phyloP scores from a whole-genome alignment of 192 early-diverging fungal genomes.

The Dispira simplex region DNA sequence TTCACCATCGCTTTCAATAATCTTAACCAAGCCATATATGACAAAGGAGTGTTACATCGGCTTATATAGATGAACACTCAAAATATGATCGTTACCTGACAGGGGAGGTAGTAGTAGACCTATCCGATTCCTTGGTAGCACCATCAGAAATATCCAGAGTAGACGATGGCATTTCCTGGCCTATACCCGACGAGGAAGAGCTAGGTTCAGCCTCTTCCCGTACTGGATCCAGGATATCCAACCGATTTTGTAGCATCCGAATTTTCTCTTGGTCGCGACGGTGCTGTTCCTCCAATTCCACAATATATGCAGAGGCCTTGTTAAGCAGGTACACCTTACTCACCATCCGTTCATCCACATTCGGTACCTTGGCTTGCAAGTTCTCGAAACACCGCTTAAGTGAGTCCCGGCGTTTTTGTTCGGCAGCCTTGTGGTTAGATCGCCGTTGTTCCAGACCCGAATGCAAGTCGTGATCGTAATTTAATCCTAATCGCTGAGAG shows the following conservation, averaged over 20 bases:
- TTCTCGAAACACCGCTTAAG: constrained; percentile 84
- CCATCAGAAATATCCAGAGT: no score
- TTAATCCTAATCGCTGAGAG: constrained; percentile 63
- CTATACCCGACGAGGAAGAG: no score
- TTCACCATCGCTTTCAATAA: no score
- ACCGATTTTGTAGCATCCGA: background rate
- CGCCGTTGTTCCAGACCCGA: constrained; percentile 65
- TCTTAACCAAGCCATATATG: no score
- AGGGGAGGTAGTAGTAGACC: no score
- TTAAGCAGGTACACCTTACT: constrained; percentile 75
- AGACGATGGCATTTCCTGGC: no score
- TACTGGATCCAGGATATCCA: background rate
- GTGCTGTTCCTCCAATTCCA: constrained; percentile 16
- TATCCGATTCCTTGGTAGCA: no score
- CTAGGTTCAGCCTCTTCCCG: background rate
- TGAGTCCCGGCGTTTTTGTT: constrained; percentile 89
- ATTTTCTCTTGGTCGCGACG: background rate
- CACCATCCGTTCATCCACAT: constrained; percentile 63
- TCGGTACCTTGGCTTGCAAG: constrained; percentile 48
- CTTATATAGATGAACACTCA: no score
- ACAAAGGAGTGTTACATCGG: no score
- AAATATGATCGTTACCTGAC: no score
- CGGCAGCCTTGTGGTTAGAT: constrained; percentile 89
- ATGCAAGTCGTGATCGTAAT: constrained; percentile 57
- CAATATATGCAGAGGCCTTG: constrained; percentile 45